Evolutionary conservation across 495 filamentous ascomycete species (phyloP), one percentile per base, ranked within the genome.

Genomic region (Trichoderma erinaceum): DNA sequence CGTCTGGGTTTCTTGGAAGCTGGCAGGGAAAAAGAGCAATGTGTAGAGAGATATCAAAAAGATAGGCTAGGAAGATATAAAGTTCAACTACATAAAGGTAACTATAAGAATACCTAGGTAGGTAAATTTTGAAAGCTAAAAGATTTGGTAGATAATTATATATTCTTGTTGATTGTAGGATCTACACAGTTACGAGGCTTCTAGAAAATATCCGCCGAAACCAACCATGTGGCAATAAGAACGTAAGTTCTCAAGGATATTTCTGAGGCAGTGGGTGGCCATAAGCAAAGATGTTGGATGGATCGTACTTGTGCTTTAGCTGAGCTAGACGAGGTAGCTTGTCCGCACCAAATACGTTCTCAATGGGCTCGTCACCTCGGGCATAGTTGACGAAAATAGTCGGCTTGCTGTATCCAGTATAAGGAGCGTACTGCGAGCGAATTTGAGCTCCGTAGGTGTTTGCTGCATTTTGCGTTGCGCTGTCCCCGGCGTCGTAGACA

Each of bases 301-400:
- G 64, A 21, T 65, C 64, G 25, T 65, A 65, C 32, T 46, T 65
- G 66, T 69, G 70, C 73, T 80, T 80, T 64, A 80, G 65, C n/a
- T 38, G 56, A 27, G 29, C 67, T 18, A 81, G 71, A 3, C 73
- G 68, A 38, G 72, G 71, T 18, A 81, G 67, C 56, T 78, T 78
- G 41, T 71, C 63, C 23, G 68, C 72, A 2, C 75, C 71, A 35
- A 75, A 79, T 35, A 70, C 63, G 13, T 73, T 71, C 61, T 72
- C 75, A 2, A 71, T 69, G 4, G 66, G 71, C 67, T 83, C 80
- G 65, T 82, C 78, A n/a, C 80, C 78, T 52, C 73, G 69, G 18
- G 73, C 75, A 67, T 78, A 82, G 50, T 73, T 78, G 41, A 80
- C 70, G 64, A 82, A 82, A 15, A 73, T 66, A 11, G 71, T 66